Evolutionary conservation across 2,329 filamentous ascomycete genomes (phyloP).

Genomic region (Thielaviopsis populi): DNA sequence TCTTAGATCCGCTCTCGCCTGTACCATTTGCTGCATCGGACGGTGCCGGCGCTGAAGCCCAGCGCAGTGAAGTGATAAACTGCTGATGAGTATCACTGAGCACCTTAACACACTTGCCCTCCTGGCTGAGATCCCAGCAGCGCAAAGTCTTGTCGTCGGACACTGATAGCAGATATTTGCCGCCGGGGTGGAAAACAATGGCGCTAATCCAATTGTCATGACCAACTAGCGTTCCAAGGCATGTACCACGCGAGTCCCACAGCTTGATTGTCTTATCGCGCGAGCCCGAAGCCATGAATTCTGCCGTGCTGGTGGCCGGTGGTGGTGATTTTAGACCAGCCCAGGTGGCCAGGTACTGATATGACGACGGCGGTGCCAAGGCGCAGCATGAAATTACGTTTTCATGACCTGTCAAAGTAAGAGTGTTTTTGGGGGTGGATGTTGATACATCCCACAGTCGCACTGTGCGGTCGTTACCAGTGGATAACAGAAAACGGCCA

Average conservation of each 20-base stretch:
- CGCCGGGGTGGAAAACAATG: constrained; percentile 77
- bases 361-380: constrained; percentile 65
- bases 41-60: constrained; percentile 48
- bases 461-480: constrained; percentile 67
- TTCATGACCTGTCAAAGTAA: constrained; percentile 72
- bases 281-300: constrained; percentile 79
- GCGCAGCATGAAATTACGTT: constrained; percentile 76
- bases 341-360: constrained; percentile 59
- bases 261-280: constrained; percentile 82
- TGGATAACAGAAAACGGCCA: constrained; percentile 68
- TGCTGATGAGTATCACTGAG: constrained; percentile 64
- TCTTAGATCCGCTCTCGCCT: constrained; percentile 28
- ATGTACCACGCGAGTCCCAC: constrained; percentile 73
- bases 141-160: constrained; percentile 83
- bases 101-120: constrained; percentile 76
- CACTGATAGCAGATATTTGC: constrained; percentile 75
- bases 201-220: constrained; percentile 92
- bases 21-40: constrained; percentile 31
- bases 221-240: constrained; percentile 69
- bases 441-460: constrained; percentile 73
- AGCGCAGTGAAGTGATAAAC: constrained; percentile 74
- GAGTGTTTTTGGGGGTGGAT: constrained; percentile 51
- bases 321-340: constrained; percentile 76
- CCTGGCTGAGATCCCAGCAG: constrained; percentile 87
- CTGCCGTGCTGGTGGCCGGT: constrained; percentile 55